Conservation (phyloP, 2,329 filamentous ascomycete genomes). For the Chrysoporthe cubensis region DNA sequence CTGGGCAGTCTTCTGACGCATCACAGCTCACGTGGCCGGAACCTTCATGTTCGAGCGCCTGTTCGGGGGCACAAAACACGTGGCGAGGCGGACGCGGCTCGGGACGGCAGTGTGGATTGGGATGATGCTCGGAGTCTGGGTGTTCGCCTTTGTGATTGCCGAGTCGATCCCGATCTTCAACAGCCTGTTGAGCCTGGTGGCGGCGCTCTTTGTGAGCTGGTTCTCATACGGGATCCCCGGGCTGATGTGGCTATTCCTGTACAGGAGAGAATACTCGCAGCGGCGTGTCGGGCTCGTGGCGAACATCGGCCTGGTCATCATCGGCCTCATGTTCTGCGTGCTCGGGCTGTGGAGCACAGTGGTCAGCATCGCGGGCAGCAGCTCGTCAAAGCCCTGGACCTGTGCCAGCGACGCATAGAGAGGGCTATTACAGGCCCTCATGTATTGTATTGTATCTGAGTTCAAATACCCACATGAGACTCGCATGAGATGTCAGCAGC, state of each 20-base stretch:
- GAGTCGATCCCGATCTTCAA: constrained; percentile 72
- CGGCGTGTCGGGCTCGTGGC: constrained; percentile 38
- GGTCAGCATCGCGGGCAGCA: constrained; percentile 40
- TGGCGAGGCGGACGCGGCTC: constrained; percentile 52
- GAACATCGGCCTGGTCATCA: constrained; percentile 40
- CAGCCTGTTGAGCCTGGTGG: constrained; percentile 65
- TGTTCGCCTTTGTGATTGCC: constrained; percentile 69
- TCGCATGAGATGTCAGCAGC: neutral
- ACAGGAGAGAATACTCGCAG: constrained; percentile 46
- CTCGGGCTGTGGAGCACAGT: constrained; percentile 46
- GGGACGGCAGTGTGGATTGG: constrained; percentile 62
- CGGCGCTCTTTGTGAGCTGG: constrained; percentile 68
- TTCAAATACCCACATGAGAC: neutral
- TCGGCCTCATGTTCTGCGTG: constrained; percentile 42
- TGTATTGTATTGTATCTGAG: constrained; percentile 4
- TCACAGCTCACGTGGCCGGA: constrained; percentile 60
- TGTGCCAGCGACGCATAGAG: constrained; percentile 37
- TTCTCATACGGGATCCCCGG: constrained; percentile 61
- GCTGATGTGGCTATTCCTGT: constrained; percentile 53
- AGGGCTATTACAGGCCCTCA: neutral
- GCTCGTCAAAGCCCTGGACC: constrained; percentile 41
- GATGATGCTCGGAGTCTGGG: constrained; percentile 60
- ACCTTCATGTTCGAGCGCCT: constrained; percentile 69
- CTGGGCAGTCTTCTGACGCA: neutral
- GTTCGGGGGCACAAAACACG: constrained; percentile 62